Conservation (phyloP, 192 early-diverging fungal species). For the Umbelopsis isabellina region DNA sequence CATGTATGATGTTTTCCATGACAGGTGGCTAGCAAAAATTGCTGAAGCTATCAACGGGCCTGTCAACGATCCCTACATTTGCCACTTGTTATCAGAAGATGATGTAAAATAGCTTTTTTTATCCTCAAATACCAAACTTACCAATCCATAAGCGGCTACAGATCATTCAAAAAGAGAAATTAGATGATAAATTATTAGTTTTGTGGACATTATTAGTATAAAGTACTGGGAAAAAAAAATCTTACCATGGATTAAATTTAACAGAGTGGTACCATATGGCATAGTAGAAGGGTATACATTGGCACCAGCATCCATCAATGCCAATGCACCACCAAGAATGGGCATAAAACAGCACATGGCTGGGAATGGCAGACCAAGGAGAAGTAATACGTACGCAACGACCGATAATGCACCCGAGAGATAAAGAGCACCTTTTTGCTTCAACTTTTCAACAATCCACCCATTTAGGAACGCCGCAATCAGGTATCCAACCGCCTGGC, state of each 20-base stretch:
- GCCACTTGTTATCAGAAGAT: not conserved
- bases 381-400: slow-evolving; percentile 22
- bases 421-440: slow-evolving; percentile 24
- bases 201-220: not conserved
- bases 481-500: slow-evolving; percentile 33
- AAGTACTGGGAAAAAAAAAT: not conserved
- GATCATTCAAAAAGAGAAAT: not conserved
- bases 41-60: slow-evolving; percentile 33
- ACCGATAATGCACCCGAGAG: slow-evolving; percentile 8
- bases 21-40: slow-evolving; percentile 23
- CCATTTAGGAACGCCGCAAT: slow-evolving; percentile 30
- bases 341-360: slow-evolving; percentile 29
- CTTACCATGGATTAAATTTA: slow-evolving; percentile 46
- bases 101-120: too few species aligned
- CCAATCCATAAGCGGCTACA: not conserved
- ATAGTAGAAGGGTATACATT: slow-evolving; percentile 35
- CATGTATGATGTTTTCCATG: slow-evolving; percentile 39
- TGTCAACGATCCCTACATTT: slow-evolving; percentile 31
- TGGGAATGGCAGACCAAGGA: slow-evolving; percentile 30
- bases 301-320: slow-evolving; percentile 36
- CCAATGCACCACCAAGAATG: slow-evolving; percentile 31
- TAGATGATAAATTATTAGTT: not conserved
- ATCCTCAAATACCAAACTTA: not conserved
- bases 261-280: slow-evolving; percentile 34
- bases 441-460: slow-evolving; percentile 28